Evolutionary conservation across 257 asterid genomes (phyloP).

Genomic region (Lycium ferocissimum): DNA sequence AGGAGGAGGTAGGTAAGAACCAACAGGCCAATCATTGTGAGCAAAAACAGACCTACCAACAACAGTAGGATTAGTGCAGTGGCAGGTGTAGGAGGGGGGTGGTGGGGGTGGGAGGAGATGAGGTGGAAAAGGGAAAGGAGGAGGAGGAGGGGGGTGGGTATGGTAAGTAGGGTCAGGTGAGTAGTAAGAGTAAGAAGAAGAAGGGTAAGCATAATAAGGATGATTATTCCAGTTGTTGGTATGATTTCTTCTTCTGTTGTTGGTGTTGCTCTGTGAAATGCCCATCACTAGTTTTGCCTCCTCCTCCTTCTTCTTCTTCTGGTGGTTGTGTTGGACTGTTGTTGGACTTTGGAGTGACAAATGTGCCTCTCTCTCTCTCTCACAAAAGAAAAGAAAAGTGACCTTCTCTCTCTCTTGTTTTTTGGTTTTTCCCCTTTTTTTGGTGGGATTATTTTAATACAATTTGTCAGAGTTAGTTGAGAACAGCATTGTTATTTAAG

Average conservation of each 20-base stretch:
- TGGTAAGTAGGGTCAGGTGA: conserved; percentile 48
- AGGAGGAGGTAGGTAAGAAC: conserved; percentile 37
- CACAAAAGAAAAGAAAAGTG: not conserved
- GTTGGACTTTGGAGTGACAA: conserved; percentile 22
- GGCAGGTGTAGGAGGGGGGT: conserved; percentile 46
- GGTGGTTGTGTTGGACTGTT: not conserved
- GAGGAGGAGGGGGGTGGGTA: conserved; percentile 38
- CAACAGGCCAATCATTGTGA: conserved; percentile 36
- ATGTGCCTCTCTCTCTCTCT: not conserved
- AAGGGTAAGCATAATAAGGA: conserved; percentile 36
- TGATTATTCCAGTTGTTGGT: not conserved
- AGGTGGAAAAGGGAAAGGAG: conserved; percentile 44
- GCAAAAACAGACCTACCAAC: conserved; percentile 61
- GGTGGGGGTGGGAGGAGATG: conserved; percentile 46
- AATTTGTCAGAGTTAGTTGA: not conserved
- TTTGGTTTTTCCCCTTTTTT: not conserved
- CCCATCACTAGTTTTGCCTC: conserved; percentile 20
- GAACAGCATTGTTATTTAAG: no score
- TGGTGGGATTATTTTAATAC: not conserved
- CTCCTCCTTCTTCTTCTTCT: not conserved
- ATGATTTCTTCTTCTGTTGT: conserved; percentile 32
- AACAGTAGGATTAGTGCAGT: conserved; percentile 43
- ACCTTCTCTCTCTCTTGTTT: not conserved
- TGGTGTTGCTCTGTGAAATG: conserved; percentile 30
- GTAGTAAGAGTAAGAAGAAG: conserved; percentile 32